A percentile compares a stretch with the other conserved stretches of the same genome.
These are phyloP conservation scores for Mrakia gelida DNA, from an alignment of 768 basidiomycete species.

Conservation along the genomic window DNA sequence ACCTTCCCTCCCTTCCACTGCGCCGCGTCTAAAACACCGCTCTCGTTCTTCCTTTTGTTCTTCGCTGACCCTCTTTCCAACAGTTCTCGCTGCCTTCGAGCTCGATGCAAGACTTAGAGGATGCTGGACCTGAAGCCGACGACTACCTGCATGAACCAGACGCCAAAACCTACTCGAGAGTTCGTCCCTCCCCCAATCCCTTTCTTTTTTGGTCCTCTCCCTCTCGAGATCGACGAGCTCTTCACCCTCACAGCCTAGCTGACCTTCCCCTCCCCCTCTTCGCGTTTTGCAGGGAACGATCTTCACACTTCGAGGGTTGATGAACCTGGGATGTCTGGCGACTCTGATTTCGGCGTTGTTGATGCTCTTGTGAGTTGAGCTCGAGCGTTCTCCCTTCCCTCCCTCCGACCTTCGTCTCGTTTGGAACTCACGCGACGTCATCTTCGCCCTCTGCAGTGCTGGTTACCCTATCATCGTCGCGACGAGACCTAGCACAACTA, in stretches of 20 bases:
- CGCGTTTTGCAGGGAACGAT: slow-evolving; percentile 55
- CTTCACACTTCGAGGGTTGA: slow-evolving; percentile 66
- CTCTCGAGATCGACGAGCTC: neutral
- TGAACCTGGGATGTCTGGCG: slow-evolving; percentile 66
- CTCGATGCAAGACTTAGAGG: neutral
- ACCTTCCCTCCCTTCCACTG: neutral
- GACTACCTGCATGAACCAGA: slow-evolving; percentile 42
- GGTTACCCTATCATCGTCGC: neutral
- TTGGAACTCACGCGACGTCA: slow-evolving; percentile 26
- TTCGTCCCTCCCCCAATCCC: neutral
- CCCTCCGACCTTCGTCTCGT: slow-evolving; percentile 43
- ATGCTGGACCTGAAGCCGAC: slow-evolving; percentile 42
- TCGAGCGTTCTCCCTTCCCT: neutral
- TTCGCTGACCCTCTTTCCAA: neutral
- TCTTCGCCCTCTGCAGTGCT: neutral
- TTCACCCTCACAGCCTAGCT: neutral
- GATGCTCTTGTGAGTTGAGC: slow-evolving; percentile 48
- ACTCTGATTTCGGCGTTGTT: slow-evolving; percentile 51
- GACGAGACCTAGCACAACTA: neutral
- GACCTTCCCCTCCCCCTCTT: neutral
- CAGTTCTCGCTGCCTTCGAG: slow-evolving; percentile 16
- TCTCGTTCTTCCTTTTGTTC: neutral
- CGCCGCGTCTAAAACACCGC: neutral
- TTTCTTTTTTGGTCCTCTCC: neutral
- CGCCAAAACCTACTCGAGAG: neutral